Evolutionary conservation across 345 rosid species (phyloP).

Genomic region (Viola odorata): DNA sequence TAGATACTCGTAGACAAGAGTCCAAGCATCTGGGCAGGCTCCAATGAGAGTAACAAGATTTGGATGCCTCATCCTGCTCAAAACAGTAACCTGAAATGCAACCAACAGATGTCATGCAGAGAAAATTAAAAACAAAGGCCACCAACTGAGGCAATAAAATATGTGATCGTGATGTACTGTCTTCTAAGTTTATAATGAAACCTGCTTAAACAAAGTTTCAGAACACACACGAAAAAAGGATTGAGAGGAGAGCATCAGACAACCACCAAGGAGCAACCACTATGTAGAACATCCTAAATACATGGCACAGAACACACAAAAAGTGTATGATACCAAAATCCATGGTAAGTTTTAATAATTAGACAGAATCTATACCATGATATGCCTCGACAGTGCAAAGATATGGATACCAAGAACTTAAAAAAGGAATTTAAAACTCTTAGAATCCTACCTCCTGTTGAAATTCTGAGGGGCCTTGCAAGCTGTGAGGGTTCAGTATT

Average conservation of each 20-base stretch:
- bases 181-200: no score
- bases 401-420: not conserved
- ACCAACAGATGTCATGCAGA: slow-evolving; percentile 11
- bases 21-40: slow-evolving; percentile 80
- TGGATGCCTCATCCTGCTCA: slow-evolving; percentile 85
- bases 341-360: no score
- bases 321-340: no score
- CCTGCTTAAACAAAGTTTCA: no score
- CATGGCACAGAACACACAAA: no score
- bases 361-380: not conserved
- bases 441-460: slow-evolving; percentile 67
- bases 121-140: not conserved
- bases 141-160: not conserved
- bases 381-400: not conserved
- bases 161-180: no score
- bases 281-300: no score
- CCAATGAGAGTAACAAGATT: slow-evolving; percentile 81
- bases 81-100: slow-evolving; percentile 59
- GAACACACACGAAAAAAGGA: no score
- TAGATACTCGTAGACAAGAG: slow-evolving; percentile 77
- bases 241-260: no score
- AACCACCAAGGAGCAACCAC: no score
- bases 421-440: slow-evolving; percentile 5
- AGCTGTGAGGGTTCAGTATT: slow-evolving; percentile 54
- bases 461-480: slow-evolving; percentile 82